A percentile compares a stretch with the other conserved stretches of the same genome.
These are phyloP conservation scores for Globisporangium viniferum DNA, from an alignment of 352 stramenopile genomes.

Conservation along the genomic window DNA sequence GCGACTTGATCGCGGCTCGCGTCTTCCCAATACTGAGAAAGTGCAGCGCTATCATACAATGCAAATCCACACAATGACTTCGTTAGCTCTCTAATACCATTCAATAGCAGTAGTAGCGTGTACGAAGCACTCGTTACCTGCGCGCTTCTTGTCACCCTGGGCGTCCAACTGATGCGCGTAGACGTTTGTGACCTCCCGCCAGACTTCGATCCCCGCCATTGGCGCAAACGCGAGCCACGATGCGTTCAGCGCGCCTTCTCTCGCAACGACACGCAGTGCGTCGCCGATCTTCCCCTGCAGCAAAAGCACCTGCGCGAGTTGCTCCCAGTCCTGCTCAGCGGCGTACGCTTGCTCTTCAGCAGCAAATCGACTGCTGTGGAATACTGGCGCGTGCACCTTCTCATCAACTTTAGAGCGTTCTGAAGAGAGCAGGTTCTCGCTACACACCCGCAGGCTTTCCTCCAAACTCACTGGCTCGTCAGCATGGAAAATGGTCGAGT, in stretches of 20 bases:
- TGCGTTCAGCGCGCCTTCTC: slow-evolving; percentile 37
- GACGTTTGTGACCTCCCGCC: slow-evolving; percentile 58
- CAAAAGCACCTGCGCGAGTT: slow-evolving; percentile 40
- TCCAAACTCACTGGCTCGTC: slow-evolving; percentile 14
- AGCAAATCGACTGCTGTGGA: not conserved
- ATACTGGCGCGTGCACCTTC: not conserved
- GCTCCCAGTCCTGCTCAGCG: slow-evolving; percentile 48
- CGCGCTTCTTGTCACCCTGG: slow-evolving; percentile 40
- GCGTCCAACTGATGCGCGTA: slow-evolving; percentile 57
- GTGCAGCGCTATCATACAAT: slow-evolving; percentile 35
- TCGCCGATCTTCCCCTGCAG: slow-evolving; percentile 53
- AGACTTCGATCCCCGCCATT: slow-evolving; percentile 71
- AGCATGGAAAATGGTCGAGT: slow-evolving; percentile 24
- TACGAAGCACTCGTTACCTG: slow-evolving; percentile 23
- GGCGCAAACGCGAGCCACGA: slow-evolving; percentile 68
- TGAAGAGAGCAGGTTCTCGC: not conserved
- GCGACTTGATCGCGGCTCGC: slow-evolving; percentile 36
- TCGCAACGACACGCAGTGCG: slow-evolving; percentile 53
- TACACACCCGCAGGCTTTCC: slow-evolving; percentile 24
- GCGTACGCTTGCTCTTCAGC: slow-evolving; percentile 25
- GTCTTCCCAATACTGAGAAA: slow-evolving; percentile 62
- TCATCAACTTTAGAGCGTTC: not conserved
- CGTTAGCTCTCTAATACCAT: not conserved
- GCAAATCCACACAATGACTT: not conserved
- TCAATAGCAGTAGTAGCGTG: not conserved